These are phyloP conservation scores for Monosporascus ibericus DNA, from an alignment of 2,329 filamentous ascomycete genomes.

Conservation along the genomic window DNA sequence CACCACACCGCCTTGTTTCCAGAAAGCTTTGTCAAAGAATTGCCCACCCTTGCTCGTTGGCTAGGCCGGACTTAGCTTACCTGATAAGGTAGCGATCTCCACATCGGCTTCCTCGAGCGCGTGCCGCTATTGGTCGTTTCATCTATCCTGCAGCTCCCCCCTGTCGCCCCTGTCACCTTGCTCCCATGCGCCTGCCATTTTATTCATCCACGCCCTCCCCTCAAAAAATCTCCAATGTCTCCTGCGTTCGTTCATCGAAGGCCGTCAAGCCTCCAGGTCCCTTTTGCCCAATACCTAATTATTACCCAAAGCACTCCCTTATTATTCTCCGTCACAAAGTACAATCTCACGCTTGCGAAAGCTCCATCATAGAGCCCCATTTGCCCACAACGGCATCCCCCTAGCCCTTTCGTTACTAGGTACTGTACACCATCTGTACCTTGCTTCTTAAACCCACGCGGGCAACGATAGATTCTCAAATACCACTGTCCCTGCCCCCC, in stretches of 20 bases:
- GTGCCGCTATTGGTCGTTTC: constrained; percentile 44
- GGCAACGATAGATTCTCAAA: constrained; percentile 15
- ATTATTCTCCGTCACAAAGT: no score
- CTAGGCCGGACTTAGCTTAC: constrained; percentile 42
- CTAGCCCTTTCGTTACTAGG: no score
- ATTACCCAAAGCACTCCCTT: no score
- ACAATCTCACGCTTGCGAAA: not conserved
- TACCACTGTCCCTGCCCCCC: constrained; percentile 25
- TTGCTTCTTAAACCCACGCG: constrained; percentile 19
- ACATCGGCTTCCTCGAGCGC: constrained; percentile 30
- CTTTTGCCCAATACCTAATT: constrained; percentile 18
- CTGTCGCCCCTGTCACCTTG: constrained; percentile 41
- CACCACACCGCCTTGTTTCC: constrained; percentile 26
- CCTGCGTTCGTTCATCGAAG: constrained; percentile 13
- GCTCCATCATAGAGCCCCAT: constrained; percentile 17
- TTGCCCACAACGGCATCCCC: constrained; percentile 5
- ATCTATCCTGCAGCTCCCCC: constrained; percentile 40
- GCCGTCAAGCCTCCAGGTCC: constrained; percentile 22
- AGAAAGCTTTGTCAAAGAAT: constrained; percentile 16
- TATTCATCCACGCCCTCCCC: constrained; percentile 27
- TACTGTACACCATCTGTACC: constrained; percentile 20
- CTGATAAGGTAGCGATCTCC: constrained; percentile 44
- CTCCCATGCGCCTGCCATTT: constrained; percentile 41
- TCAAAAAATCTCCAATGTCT: constrained; percentile 20
- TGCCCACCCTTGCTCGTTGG: constrained; percentile 29